Conservation (phyloP, 345 rosid genomes). For the Ceriops decandra region DNA sequence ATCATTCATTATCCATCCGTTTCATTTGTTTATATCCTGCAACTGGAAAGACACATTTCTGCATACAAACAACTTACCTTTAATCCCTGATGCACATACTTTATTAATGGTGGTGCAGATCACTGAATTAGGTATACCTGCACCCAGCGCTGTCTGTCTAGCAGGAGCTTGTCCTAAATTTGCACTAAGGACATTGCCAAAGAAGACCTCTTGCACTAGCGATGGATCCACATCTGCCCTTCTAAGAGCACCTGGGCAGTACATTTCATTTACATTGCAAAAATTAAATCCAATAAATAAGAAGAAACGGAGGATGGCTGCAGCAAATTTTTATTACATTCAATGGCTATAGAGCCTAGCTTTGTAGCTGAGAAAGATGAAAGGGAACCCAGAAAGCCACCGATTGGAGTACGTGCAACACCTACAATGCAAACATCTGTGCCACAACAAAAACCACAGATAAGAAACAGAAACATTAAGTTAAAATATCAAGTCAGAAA, state of each 20-base stretch:
- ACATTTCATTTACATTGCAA: background rate
- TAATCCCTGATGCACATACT: slow-evolving; percentile 34
- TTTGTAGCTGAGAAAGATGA: slow-evolving; percentile 28
- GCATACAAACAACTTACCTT: slow-evolving; percentile 12
- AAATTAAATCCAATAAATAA: background rate
- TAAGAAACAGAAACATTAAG: too few relatives aligned
- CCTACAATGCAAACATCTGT: slow-evolving; percentile 2
- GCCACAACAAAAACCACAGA: background rate
- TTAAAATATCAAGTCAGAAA: background rate
- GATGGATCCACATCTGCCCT: slow-evolving; percentile 87
- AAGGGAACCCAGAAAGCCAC: slow-evolving; percentile 35
- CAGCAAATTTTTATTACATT: background rate
- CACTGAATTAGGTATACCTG: slow-evolving; percentile 34
- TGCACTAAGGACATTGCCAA: slow-evolving; percentile 95
- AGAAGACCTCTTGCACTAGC: slow-evolving; percentile 87
- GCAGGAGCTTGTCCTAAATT: slow-evolving; percentile 99
- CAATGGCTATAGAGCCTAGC: slow-evolving; percentile 28
- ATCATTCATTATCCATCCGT: background rate
- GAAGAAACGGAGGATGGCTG: background rate
- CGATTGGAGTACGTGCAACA: slow-evolving; percentile 25
- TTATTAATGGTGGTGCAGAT: slow-evolving; percentile 32
- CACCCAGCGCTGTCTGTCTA: slow-evolving; percentile 94
- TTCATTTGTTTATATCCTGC: background rate
- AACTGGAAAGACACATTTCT: background rate
- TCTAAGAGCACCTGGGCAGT: slow-evolving; percentile 47